These are phyloP conservation scores for Calocera viscosa DNA, from an alignment of 768 basidiomycete species.

Conservation along the genomic window DNA sequence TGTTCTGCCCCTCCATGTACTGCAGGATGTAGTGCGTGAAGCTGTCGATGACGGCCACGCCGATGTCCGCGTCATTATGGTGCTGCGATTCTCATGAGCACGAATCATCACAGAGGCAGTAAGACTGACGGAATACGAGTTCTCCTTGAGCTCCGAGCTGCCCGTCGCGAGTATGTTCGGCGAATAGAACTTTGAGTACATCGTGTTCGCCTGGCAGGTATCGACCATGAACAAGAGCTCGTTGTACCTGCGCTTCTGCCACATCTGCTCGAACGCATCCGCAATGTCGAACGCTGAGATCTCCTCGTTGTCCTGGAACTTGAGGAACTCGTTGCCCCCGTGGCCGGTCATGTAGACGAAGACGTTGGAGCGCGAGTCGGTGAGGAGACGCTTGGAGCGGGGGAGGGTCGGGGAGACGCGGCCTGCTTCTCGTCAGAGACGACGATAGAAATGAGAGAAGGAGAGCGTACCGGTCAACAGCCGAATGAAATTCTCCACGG, in stretches of 20 bases:
- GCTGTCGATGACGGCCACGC: constrained; percentile 88
- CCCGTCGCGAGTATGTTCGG: constrained; percentile 88
- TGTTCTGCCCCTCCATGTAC: constrained; percentile 85
- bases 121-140: constrained; percentile 74
- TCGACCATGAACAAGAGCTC: constrained; percentile 97
- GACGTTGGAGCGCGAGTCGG: constrained; percentile 81
- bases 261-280: constrained; percentile 98
- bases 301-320: constrained; percentile 98
- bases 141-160: constrained; percentile 71
- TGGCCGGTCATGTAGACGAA: constrained; percentile 99
- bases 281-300: constrained; percentile 95
- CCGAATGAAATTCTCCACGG: constrained; percentile 88
- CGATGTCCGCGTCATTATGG: constrained; percentile 86
- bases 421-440: constrained; percentile 36
- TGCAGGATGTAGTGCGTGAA: constrained; percentile 87
- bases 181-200: constrained; percentile 88
- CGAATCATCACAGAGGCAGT: background rate
- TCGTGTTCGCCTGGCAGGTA: constrained; percentile 92
- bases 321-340: constrained; percentile 95
- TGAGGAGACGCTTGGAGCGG: constrained; percentile 80
- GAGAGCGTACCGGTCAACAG: constrained; percentile 66
- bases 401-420: constrained; percentile 75
- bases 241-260: constrained; percentile 95
- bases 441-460: background rate
- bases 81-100: constrained; percentile 39